A percentile compares a stretch with the other conserved stretches of the same genome.
Evolutionary conservation across 2,329 filamentous ascomycete species (phyloP).

Genomic region (Conoideocrella luteorostrata): DNA sequence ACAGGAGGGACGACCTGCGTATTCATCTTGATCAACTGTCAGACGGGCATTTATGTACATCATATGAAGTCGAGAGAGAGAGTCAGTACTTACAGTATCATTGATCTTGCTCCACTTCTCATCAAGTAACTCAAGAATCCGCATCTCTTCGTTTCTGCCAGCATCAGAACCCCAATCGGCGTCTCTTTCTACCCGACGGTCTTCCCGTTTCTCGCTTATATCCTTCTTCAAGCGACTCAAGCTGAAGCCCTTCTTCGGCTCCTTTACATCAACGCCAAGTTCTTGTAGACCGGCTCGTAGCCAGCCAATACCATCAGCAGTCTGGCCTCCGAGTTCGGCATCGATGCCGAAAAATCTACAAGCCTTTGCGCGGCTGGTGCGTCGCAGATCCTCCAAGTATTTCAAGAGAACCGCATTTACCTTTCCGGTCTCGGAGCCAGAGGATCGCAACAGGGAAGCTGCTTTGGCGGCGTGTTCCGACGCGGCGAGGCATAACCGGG

Average conservation of each 20-base stretch:
- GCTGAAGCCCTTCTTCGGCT: slow-evolving; percentile 46
- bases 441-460: slow-evolving; percentile 40
- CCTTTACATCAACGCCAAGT: slow-evolving; percentile 56
- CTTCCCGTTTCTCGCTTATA: slow-evolving; percentile 71
- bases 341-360: slow-evolving; percentile 89
- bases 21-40: slow-evolving; percentile 56
- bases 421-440: slow-evolving; percentile 34
- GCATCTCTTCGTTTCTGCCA: slow-evolving; percentile 74
- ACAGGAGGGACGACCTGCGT: slow-evolving; percentile 69
- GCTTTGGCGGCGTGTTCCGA: slow-evolving; percentile 81
- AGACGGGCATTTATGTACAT: not conserved
- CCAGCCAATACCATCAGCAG: slow-evolving; percentile 83
- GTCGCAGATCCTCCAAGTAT: slow-evolving; percentile 70
- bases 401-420: slow-evolving; percentile 60
- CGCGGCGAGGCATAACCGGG: slow-evolving; percentile 78
- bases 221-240: slow-evolving; percentile 64
- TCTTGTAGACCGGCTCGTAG: slow-evolving; percentile 69
- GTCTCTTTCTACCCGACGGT: slow-evolving; percentile 69
- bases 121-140: slow-evolving; percentile 81
- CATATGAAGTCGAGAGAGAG: not conserved
- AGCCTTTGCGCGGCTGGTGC: slow-evolving; percentile 73
- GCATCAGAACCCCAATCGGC: slow-evolving; percentile 74
- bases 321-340: slow-evolving; percentile 74
- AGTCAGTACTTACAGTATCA: slow-evolving; percentile 61
- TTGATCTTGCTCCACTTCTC: slow-evolving; percentile 90